phyloP scores from a whole-genome alignment of 129 eudicot genomes.

The Tagetes patula region DNA sequence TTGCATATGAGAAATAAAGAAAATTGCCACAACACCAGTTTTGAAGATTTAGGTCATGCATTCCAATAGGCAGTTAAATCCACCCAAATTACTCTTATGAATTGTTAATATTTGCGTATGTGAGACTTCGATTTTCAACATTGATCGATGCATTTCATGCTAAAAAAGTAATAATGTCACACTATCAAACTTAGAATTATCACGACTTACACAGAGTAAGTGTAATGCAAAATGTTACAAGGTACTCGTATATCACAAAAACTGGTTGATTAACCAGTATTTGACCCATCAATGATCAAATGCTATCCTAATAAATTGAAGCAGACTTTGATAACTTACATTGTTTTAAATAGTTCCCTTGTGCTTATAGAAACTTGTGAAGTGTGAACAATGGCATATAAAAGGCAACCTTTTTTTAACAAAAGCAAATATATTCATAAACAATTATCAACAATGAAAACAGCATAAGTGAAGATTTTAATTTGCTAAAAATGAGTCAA shows the following conservation, averaged over 20 bases:
- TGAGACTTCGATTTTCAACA: neutral
- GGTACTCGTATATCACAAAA: conserved; percentile 2
- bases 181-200: neutral
- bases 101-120: neutral
- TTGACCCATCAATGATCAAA: neutral
- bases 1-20: neutral
- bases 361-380: neutral
- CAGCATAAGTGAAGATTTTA: neutral
- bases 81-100: neutral
- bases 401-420: neutral
- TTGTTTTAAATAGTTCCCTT: neutral
- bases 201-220: neutral
- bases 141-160: neutral
- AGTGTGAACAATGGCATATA: neutral
- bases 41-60: neutral
- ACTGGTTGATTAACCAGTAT: neutral
- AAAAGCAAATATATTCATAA: neutral
- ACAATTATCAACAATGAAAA: neutral
- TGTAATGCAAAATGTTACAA: neutral
- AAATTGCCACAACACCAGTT: neutral
- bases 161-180: neutral
- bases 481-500: neutral
- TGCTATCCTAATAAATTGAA: neutral
- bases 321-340: neutral
- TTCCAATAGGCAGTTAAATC: neutral